Evolutionary conservation across 1,284 basidiomycete species (phyloP), one percentile per base, ranked within the genome.

Genomic region (Irpex sp.): DNA sequence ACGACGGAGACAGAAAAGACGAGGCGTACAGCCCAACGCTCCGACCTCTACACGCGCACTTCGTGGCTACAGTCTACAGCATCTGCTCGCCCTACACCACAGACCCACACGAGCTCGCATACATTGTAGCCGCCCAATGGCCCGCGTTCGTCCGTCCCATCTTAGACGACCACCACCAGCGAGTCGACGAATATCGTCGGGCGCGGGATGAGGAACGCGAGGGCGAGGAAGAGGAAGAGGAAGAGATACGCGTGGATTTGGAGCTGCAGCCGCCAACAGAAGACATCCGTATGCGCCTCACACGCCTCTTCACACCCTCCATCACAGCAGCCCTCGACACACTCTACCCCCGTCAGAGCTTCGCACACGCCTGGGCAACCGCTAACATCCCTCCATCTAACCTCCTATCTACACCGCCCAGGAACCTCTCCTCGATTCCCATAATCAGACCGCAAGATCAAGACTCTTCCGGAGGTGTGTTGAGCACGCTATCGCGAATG

Each of bases 61-160:
- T 91, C 66, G 71, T 84, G 14, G 80, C 84, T 8, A 77, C 85
- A 1, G 73, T 94, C 6, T 82, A 86, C 67, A 81, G 86, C 53
- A 78, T 85, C 9, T 85, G 90, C 68, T 80, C 81, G 4, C 80
- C 85, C 4, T 91, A 88, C 69, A 84, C 83, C 0, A 81, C 81
- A 18, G 85, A 91, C 64, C 82, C 86, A 0, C 69, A 81, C 53
- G 91, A 94, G 70, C 78, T 94, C 1, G 81, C 83, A 48, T 93
- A 93, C 69, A 82, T 94, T 45, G 84, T 89, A 1, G 81, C 84
- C 0, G 87, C 91, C 5, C 81, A 89, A 10, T 95, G 93, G 91
- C 91, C 90, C 0, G 85, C 84, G 0, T 91, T 90, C 67, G 80
- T 87, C 1, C 78, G 84, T 58, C 89, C 89, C 0, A 68, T 92